phyloP scores from a whole-genome alignment of 192 early-diverging fungal genomes.

The Linnemannia elongata region DNA sequence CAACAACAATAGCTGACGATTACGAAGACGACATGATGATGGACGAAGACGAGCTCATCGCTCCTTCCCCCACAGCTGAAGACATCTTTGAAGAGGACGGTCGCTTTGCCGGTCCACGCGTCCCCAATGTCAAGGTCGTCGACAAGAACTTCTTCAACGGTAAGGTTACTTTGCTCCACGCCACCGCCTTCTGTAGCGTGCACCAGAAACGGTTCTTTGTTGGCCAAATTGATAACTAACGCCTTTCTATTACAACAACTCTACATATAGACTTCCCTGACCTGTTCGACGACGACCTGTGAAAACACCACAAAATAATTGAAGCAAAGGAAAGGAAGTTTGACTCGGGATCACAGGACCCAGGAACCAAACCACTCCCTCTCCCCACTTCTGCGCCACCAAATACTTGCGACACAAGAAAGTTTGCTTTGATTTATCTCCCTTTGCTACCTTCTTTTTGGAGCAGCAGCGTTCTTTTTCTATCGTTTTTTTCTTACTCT shows the following conservation, averaged over 20 bases:
- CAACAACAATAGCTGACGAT: conserved; percentile 25
- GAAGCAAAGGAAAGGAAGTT: background rate
- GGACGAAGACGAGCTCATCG: conserved; percentile 41
- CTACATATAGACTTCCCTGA: conserved; percentile 32
- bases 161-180: background rate
- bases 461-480: background rate
- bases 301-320: background rate
- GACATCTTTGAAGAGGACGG: conserved; percentile 32
- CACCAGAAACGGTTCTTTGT: background rate
- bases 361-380: no score
- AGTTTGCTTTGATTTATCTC: background rate
- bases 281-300: conserved; percentile 44
- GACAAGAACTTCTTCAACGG: conserved; percentile 54
- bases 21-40: conserved; percentile 49
- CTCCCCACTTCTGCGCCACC: background rate
- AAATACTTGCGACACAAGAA: background rate
- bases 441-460: background rate
- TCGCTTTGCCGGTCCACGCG: background rate
- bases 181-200: background rate
- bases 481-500: background rate
- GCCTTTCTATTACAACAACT: background rate
- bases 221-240: background rate
- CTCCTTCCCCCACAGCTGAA: conserved; percentile 42
- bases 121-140: conserved; percentile 23
- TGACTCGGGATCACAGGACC: background rate